Base-by-base conservation (phyloP, 1,284 basidiomycete species). In the Cystobasidium sp. region DNA sequence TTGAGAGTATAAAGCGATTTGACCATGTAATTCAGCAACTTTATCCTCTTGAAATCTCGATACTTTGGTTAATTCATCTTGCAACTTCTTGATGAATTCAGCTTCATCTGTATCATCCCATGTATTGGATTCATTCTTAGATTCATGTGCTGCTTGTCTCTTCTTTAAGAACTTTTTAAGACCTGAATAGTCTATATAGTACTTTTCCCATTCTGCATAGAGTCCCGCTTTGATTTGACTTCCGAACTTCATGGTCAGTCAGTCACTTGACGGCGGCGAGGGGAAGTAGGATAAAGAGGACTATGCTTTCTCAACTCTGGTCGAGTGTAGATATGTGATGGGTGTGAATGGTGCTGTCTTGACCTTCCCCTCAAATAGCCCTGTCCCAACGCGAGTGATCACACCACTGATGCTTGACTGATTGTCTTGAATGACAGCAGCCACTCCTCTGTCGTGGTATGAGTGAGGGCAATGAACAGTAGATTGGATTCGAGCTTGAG, bases 31-130 rank as follows among this genome's bases (percentile, higher is more conserved):
- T 39, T 59, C 69, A 14, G 85, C 75, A 64, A 90, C 93, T 88
- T 98, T 99, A 59, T 87, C 84, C 81, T 90, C 92, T 82, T 99
- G 97, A 82, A 99, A 99, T 80, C 90, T 90, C 80, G 97, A 92
- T 72, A 98, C 91, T 85, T 99, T 99, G 81, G 96, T 92, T 58
- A 99, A 87, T 84, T 99, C 94, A 76, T 86, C 86, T 81, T 93
- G 90, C 72, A 98, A 88, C 84, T 91, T 86, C 52, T 81, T 82
- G 24, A 89, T 90, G 81, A 97, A 97, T 59, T 90, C 88, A 37
- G 85, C 85, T 83, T 97, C 94, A 81, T 96, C 93, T 9, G 86
- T 83, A 63, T 88, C 87, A 41, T 85, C 87, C 94, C 94, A 97
- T 51, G 63, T 66, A 10, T 84, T 84, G 6, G 86, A 87, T 12